These are phyloP conservation scores for Lepidium sativum DNA, from an alignment of 345 rosid species.

Conservation along the genomic window DNA sequence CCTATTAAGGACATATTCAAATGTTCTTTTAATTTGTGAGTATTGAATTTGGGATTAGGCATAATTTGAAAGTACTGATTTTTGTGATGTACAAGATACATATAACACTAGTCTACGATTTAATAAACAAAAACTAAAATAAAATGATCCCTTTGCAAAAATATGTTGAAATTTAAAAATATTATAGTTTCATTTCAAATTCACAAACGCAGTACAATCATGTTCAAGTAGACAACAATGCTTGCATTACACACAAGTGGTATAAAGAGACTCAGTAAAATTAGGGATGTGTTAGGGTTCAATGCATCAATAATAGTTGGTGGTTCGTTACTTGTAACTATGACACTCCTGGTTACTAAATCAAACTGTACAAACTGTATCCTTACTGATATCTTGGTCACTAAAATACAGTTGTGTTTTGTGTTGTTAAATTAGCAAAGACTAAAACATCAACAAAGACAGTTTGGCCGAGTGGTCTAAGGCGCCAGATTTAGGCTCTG, in stretches of 20 bases:
- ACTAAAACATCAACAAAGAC: too few relatives aligned
- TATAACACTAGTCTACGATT: too few relatives aligned
- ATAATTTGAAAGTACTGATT: too few relatives aligned
- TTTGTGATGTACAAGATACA: too few relatives aligned
- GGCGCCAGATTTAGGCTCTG: constrained; percentile 99
- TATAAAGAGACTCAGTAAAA: constrained; percentile 44
- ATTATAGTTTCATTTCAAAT: too few relatives aligned
- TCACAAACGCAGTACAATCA: neutral
- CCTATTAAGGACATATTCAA: too few relatives aligned
- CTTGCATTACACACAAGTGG: constrained; percentile 69
- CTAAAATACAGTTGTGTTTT: neutral
- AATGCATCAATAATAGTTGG: constrained; percentile 36
- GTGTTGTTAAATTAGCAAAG: too few relatives aligned
- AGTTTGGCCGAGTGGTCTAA: constrained; percentile 99
- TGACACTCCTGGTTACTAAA: constrained; percentile 40
- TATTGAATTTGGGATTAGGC: too few relatives aligned
- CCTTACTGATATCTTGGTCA: constrained; percentile 12
- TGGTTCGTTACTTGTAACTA: constrained; percentile 53
- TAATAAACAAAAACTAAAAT: too few relatives aligned
- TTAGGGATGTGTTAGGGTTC: constrained; percentile 58
- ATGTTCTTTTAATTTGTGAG: too few relatives aligned
- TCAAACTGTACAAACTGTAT: constrained; percentile 17
- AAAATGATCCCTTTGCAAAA: too few relatives aligned
- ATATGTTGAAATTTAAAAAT: too few relatives aligned
- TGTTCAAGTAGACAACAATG: constrained; percentile 29